phyloP scores from a whole-genome alignment of 2,329 filamentous ascomycete genomes.

The Neobulgaria alba region DNA sequence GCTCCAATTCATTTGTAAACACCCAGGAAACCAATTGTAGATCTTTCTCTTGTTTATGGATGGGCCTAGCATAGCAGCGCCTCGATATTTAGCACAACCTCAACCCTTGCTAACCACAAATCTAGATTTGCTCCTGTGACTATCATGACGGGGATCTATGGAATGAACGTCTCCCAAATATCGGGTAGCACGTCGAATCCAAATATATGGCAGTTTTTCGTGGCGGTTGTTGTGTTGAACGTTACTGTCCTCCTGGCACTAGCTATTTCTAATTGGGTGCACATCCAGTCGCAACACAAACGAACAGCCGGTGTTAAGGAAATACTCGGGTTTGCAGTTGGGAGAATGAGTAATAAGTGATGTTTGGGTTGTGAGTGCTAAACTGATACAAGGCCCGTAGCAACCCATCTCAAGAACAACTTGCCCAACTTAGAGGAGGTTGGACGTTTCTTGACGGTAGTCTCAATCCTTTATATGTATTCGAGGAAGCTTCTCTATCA shows the following conservation, averaged over 20 bases:
- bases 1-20: too few relatives aligned
- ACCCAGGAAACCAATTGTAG: too few relatives aligned
- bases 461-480: too few relatives aligned
- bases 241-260: constrained; percentile 13
- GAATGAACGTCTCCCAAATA: constrained; percentile 26
- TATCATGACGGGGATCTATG: constrained; percentile 23
- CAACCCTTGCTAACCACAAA: neutral
- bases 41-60: too few relatives aligned
- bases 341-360: constrained; percentile 1
- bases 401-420: too few relatives aligned
- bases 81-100: too few relatives aligned
- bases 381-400: too few relatives aligned
- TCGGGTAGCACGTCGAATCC: constrained; percentile 16
- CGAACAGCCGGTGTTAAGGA: constrained; percentile 13
- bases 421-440: too few relatives aligned
- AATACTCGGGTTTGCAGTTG: constrained; percentile 17
- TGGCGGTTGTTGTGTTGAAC: constrained; percentile 16
- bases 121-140: constrained; percentile 20
- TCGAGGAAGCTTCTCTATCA: too few relatives aligned
- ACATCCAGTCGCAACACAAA: constrained; percentile 10
- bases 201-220: constrained; percentile 27
- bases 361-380: too few relatives aligned
- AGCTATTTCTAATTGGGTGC: constrained; percentile 12
- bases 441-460: too few relatives aligned
- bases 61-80: too few relatives aligned